These are phyloP conservation scores for Mycosphaerelloides madeirae DNA, from an alignment of 2,329 filamentous ascomycete species.

Conservation along the genomic window DNA sequence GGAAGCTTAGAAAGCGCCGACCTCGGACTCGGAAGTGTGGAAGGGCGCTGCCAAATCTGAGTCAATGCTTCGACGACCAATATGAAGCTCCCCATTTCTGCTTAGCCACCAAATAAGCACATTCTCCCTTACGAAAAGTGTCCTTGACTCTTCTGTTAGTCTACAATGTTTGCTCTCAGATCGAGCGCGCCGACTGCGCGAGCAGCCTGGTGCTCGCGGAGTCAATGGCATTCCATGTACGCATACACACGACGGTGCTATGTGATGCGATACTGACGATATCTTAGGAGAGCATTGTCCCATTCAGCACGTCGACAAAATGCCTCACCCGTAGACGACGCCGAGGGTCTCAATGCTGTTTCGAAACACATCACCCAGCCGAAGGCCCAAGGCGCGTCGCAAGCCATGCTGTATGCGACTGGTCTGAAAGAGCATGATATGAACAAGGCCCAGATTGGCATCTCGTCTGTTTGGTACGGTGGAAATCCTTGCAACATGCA, in stretches of 20 bases:
- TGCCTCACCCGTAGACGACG: constrained; percentile 20
- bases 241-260: not conserved
- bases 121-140: not conserved
- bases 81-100: constrained; percentile 1
- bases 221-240: constrained; percentile 20
- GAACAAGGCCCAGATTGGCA: constrained; percentile 95
- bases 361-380: constrained; percentile 87
- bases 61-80: constrained; percentile 2
- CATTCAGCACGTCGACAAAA: constrained; percentile 17
- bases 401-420: constrained; percentile 98
- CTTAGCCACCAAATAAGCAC: not conserved
- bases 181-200: constrained; percentile 10
- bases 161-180: constrained; percentile 13
- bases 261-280: constrained; percentile 4
- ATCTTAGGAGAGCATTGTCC: constrained; percentile 18
- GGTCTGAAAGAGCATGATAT: constrained; percentile 81
- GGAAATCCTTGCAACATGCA: constrained; percentile 99
- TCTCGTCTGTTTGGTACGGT: constrained; percentile 96
- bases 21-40: too few relatives aligned
- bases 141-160: not conserved
- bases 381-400: constrained; percentile 95
- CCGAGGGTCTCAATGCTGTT: constrained; percentile 66
- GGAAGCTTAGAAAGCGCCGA: not conserved
- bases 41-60: not conserved
- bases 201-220: constrained; percentile 18